Evolutionary conservation across 305 asterid genomes (phyloP).

Genomic region (Fraxinus baroniana): DNA sequence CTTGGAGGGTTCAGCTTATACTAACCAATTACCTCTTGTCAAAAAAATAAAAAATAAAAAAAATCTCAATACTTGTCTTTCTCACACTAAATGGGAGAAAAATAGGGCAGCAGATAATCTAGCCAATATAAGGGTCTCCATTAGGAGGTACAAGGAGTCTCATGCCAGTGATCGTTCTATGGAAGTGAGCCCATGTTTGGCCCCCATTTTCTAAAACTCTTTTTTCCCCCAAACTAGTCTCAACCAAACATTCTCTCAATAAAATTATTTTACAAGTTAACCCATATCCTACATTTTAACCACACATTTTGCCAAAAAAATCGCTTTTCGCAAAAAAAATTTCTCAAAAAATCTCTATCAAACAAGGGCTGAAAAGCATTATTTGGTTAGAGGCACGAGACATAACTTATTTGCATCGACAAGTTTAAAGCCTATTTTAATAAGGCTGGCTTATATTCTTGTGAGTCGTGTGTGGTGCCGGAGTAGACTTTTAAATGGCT

Average conservation of each 20-base stretch:
- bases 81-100: background rate
- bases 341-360: background rate
- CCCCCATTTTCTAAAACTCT: background rate
- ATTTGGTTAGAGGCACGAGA: background rate
- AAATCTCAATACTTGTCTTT: background rate
- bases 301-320: background rate
- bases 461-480: background rate
- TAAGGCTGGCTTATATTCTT: background rate
- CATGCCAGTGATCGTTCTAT: background rate
- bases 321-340: background rate
- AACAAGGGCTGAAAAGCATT: background rate
- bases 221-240: background rate
- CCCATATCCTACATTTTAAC: background rate
- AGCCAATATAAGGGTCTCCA: background rate
- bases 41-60: background rate
- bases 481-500: background rate
- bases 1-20: background rate
- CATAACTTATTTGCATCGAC: background rate
- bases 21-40: background rate
- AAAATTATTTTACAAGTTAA: background rate
- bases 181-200: background rate
- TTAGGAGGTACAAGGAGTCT: background rate
- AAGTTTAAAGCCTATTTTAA: background rate
- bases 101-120: background rate
- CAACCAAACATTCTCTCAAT: background rate